These are phyloP conservation scores for Aureobasidium sp. DNA, from an alignment of 2,329 filamentous ascomycete species.

Conservation along the genomic window DNA sequence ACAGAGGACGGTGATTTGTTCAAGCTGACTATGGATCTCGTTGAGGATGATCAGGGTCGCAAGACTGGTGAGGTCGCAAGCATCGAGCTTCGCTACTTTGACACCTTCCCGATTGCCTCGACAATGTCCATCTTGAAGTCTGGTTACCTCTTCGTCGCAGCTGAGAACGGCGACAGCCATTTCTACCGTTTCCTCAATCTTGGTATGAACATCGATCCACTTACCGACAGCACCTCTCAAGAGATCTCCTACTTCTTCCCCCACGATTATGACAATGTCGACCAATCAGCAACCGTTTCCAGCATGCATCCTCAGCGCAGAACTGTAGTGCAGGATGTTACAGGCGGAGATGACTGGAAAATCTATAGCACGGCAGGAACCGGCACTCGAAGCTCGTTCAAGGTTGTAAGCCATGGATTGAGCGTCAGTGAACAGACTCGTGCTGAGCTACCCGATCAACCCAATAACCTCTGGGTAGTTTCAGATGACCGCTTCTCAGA, in stretches of 20 bases:
- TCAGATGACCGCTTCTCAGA: conserved; percentile 75
- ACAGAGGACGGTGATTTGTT: conserved; percentile 97
- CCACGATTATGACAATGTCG: conserved; percentile 71
- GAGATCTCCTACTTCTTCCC: conserved; percentile 76
- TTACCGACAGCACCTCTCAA: conserved; percentile 78
- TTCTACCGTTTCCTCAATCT: conserved; percentile 98
- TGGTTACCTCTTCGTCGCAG: conserved; percentile 87
- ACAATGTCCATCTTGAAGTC: conserved; percentile 91
- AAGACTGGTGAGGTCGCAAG: conserved; percentile 73
- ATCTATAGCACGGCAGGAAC: conserved; percentile 90
- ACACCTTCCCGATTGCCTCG: conserved; percentile 83
- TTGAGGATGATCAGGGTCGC: conserved; percentile 70
- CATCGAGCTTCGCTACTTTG: conserved; percentile 94
- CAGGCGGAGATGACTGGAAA: conserved; percentile 88
- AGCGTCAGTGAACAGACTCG: conserved; percentile 95
- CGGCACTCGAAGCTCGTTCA: conserved; percentile 81
- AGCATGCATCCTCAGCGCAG: conserved; percentile 88
- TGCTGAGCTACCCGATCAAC: conserved; percentile 81
- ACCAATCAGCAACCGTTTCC: conserved; percentile 74
- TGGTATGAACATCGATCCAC: conserved; percentile 82
- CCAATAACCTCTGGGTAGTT: conserved; percentile 90
- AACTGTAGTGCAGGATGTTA: conserved; percentile 85
- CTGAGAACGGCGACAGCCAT: conserved; percentile 85
- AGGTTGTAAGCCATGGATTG: conserved; percentile 84
- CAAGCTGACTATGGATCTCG: conserved; percentile 90